Evolutionary conservation across 2,329 filamentous ascomycete species (phyloP).

Genomic region (Xylaria sp.): DNA sequence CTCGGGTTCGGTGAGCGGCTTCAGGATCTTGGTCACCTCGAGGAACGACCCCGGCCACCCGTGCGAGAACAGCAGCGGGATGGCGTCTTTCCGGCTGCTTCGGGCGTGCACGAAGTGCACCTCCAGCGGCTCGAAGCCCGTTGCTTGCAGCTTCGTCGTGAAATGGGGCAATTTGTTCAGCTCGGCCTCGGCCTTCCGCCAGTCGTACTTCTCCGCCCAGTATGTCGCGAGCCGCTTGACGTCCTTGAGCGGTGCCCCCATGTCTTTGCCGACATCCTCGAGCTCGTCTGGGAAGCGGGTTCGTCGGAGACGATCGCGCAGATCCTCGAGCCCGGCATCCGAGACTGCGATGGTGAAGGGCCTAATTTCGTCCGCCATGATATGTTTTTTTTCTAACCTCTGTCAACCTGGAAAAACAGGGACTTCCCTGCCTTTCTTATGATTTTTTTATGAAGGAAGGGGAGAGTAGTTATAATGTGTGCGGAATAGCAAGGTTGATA

Average conservation of each 20-base stretch:
- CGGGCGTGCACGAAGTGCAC: conserved; percentile 70
- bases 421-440: too few species aligned
- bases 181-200: conserved; percentile 66
- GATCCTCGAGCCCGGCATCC: conserved; percentile 61
- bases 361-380: conserved; percentile 38
- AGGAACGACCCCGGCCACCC: conserved; percentile 68
- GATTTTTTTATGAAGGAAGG: too few species aligned
- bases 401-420: too few species aligned
- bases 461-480: too few species aligned
- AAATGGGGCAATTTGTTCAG: conserved; percentile 72
- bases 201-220: conserved; percentile 70
- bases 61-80: conserved; percentile 46
- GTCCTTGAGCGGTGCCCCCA: conserved; percentile 69
- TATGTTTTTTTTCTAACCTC: background rate
- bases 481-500: too few species aligned
- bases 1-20: conserved; percentile 42
- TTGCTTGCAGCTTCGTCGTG: conserved; percentile 61
- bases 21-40: conserved; percentile 67
- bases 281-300: conserved; percentile 64
- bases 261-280: conserved; percentile 22
- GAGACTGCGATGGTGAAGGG: conserved; percentile 63
- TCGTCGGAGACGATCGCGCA: conserved; percentile 65
- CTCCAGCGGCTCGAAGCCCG: conserved; percentile 67
- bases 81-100: conserved; percentile 58
- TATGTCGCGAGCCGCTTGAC: conserved; percentile 66